Percentiles rank a stretch among this genome's conserved stretches.
These are phyloP conservation scores for Metschnikowia peoriensis DNA, from an alignment of 805 yeast species.

Conservation along the genomic window DNA sequence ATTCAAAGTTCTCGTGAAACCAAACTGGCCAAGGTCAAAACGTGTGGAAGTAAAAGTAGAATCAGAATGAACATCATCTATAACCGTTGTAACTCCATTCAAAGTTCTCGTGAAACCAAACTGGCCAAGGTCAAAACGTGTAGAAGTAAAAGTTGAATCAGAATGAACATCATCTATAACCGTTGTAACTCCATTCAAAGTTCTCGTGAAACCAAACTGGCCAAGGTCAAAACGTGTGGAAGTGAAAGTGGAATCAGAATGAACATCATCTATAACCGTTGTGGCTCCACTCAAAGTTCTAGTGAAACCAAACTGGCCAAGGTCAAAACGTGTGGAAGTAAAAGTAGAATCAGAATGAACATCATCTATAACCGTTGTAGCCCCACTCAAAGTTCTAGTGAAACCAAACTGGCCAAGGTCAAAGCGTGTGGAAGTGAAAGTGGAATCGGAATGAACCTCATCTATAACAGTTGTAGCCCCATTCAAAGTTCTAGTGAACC, in stretches of 20 bases:
- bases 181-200: background rate
- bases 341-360: background rate
- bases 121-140: background rate
- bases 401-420: constrained; percentile 3
- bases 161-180: too few species aligned
- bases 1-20: background rate
- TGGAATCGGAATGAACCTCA: too few species aligned
- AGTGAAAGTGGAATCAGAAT: background rate
- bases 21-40: background rate
- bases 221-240: background rate
- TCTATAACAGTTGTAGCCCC: background rate
- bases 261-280: background rate
- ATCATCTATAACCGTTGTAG: too few species aligned
- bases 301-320: background rate
- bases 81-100: background rate
- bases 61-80: background rate
- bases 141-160: background rate
- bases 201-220: background rate
- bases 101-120: constrained; percentile 2
- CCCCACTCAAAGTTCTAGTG: background rate
- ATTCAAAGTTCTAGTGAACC: background rate
- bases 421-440: too few species aligned
- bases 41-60: background rate
- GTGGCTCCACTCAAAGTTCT: background rate
- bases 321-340: background rate